Evolutionary conservation across 202 grass and related monocot species (phyloP), one percentile per base, ranked within the genome.

Genomic region (Panicum hallii): DNA sequence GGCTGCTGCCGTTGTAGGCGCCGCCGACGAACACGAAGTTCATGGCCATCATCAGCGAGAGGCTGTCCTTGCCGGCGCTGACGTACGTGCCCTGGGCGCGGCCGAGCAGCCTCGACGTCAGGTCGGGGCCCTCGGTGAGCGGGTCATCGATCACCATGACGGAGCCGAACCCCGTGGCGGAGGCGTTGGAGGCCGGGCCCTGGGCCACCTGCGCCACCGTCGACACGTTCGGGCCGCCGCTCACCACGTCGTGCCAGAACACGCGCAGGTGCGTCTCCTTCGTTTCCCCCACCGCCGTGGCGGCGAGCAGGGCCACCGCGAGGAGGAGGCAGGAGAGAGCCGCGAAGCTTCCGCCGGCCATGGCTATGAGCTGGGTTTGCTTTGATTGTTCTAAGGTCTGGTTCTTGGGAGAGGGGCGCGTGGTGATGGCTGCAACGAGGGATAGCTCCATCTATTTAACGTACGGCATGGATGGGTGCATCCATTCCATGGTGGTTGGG

Each of bases 31-130:
- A 86, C 42, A 91, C 89, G 57, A 90, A 79, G 84, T 84, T 88
- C 91, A 97, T 97, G 23, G 89, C 64, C 82, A 90, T 88, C 34
- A 93, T 49, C 63, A 91, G 82, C 26, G 86, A 89, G 4, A 93
- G 0, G 15, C 63, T 34, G 44, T 74, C 32, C 61, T 73, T 80
- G 45, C 74, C 67, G 16, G 91, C 49, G 36, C 45, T 46, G 7
- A 90, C 53, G 65, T 93, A 91, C 41, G 88, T 11, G 66, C 93
- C 90, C 78, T 95, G 89, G 6, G 90, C 84, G 16, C 90, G 86
- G 16, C 88, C 93, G 6, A 91, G 36, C 5, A 86, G 78, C 63
- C 8, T 67, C 1, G 53, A 55, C 1, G 73, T 87, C 75, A 55
- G 82, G 68, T 49, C 88, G 56, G 19, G 86, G 5, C 72, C 90